Conservation (phyloP, 495 filamentous ascomycete genomes). For the Tuber melanosporum region DNA sequence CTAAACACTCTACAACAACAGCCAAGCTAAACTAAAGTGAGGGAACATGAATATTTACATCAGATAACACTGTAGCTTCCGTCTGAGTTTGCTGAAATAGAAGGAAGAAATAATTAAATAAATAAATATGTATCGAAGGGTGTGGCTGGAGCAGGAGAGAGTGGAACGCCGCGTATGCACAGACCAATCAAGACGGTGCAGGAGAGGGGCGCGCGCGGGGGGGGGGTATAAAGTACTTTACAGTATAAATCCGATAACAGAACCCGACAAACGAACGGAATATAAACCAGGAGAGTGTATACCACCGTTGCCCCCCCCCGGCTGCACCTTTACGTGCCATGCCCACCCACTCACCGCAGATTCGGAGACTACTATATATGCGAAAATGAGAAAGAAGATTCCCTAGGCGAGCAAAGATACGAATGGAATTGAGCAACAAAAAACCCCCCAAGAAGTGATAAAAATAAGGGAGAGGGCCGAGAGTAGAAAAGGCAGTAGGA, state of each 20-base stretch:
- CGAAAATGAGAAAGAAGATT: neutral
- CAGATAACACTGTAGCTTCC: neutral
- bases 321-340: neutral
- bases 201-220: neutral
- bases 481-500: neutral
- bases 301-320: neutral
- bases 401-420: neutral
- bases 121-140: neutral
- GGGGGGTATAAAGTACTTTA: neutral
- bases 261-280: neutral
- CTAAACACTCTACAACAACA: neutral
- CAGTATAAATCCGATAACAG: neutral
- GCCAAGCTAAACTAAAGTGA: neutral
- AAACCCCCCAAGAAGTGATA: neutral
- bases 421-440: neutral
- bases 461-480: neutral
- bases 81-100: neutral
- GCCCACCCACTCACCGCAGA: neutral
- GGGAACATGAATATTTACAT: neutral
- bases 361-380: neutral
- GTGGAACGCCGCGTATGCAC: neutral
- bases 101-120: neutral
- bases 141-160: neutral
- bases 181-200: neutral
- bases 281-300: neutral